Conservation (phyloP, 1,139 yeast genomes). For the Debaryomyces subglobosus region DNA sequence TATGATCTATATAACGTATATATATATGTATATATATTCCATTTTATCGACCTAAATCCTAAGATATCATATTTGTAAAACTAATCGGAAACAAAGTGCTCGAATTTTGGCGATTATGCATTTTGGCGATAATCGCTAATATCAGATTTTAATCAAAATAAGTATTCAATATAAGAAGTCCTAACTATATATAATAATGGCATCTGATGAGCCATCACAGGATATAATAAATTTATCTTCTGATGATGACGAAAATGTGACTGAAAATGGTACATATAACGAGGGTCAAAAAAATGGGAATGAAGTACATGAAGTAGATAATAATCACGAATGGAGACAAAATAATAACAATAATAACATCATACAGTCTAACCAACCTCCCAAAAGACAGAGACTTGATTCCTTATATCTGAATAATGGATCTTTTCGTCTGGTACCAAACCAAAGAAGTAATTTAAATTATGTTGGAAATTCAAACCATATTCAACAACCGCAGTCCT, state of each 20-base stretch:
- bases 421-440: constrained; percentile 1
- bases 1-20: constrained; percentile 1
- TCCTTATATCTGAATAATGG: constrained; percentile 7
- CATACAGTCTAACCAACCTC: background rate
- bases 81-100: background rate
- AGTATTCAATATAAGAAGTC: background rate
- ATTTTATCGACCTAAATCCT: background rate
- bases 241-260: constrained; percentile 12
- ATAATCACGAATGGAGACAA: background rate
- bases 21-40: too few relatives aligned
- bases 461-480: background rate
- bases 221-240: constrained; percentile 14
- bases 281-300: background rate
- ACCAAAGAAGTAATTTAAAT: background rate
- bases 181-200: constrained; percentile 3
- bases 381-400: constrained; percentile 9
- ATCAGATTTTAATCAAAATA: background rate
- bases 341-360: background rate
- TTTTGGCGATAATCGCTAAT: background rate
- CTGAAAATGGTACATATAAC: background rate
- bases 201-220: constrained; percentile 15
- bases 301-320: background rate
- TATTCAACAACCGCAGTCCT: background rate
- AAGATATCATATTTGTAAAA: background rate
- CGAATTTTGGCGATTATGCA: background rate